Percentiles rank a stretch among this genome's conserved stretches.
phyloP scores from a whole-genome alignment of 2,329 filamentous ascomycete species.

The Paraphoma sp. region DNA sequence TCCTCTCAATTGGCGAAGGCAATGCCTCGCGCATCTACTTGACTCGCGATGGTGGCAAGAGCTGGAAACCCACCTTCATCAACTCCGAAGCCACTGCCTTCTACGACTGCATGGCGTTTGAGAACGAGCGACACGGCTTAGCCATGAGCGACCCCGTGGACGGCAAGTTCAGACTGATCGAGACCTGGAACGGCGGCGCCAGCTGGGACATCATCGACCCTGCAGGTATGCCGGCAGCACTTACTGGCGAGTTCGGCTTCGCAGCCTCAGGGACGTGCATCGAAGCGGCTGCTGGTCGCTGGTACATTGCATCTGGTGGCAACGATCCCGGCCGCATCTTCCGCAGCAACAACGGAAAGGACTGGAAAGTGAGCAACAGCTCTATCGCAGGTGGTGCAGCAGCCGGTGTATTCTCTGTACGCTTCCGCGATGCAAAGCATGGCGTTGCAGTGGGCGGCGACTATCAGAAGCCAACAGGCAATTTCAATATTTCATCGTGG shows the following conservation, averaged over 20 bases:
- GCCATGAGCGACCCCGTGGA: constrained; percentile 39
- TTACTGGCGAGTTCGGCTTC: constrained; percentile 32
- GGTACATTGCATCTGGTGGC: constrained; percentile 37
- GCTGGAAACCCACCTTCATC: constrained; percentile 30
- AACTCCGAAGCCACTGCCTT: constrained; percentile 33
- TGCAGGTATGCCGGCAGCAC: constrained; percentile 23
- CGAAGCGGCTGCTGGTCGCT: constrained; percentile 31
- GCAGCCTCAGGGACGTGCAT: constrained; percentile 37
- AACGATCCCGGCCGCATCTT: constrained; percentile 33
- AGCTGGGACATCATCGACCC: constrained; percentile 25
- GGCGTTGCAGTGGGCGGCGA: constrained; percentile 38
- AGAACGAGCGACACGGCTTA: constrained; percentile 26
- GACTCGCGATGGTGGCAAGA: constrained; percentile 28
- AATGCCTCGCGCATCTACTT: constrained; percentile 32
- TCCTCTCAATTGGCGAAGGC: constrained; percentile 34
- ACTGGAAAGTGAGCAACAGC: constrained; percentile 28
- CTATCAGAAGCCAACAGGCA: constrained; percentile 28
- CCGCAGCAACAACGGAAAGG: constrained; percentile 15
- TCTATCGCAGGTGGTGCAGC: constrained; percentile 30
- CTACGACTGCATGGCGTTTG: constrained; percentile 40
- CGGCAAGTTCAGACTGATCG: constrained; percentile 35
- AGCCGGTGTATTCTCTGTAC: constrained; percentile 37
- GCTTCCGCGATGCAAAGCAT: constrained; percentile 29
- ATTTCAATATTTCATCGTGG: constrained; percentile 29
- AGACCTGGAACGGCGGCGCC: constrained; percentile 32